Base-by-base conservation (phyloP, 2,329 filamentous ascomycete genomes). In the Dendryphion nanum region DNA sequence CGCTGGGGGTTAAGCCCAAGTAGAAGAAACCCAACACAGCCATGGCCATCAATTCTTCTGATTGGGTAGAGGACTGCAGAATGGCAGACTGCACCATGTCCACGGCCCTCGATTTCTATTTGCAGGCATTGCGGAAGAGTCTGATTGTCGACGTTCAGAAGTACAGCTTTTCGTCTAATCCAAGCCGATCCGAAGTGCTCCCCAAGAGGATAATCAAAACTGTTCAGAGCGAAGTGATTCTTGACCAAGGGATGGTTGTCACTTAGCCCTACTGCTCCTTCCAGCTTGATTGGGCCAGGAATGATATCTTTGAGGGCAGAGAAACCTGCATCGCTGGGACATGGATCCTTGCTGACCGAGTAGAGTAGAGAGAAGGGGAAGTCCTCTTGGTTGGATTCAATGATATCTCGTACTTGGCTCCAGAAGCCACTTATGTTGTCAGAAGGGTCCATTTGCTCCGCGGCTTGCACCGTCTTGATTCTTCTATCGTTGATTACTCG, bases 1-100 rank as follows among this genome's bases (percentile, higher is more conserved):
- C 63, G 53, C 18, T 50, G 60, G 1, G 63, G 64, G 30, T 67
- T 68, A 1, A 62, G 56, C 0, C 63, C 66, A 5, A 62, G 40
- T 12, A 68, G 30, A 3, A 64, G 42, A 37, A 58, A 62, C 26
- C 59, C 58, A 29, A 55, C 53, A 3, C 57, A 35, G 18, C 40
- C 29, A 4, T 44, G 51, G 17, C 42, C 54, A 23, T 45, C 45
- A 29, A 63, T 47, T 20, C 59, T 56, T n/a, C 44, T 28, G 13
- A 44, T 24, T 30, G 26, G 5, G 44, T 55, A 13, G 5, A 64
- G 48, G 30, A 47, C 53, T 13, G 61, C 50, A 18, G 51, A 45
- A 30, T 51, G 44, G 2, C 55, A 46, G 2, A 53, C 53, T 7
- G 36, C 42, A 6, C 52, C 48, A 43, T 51, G 63, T 2, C 59